phyloP scores from a whole-genome alignment of 179 eudicot genomes.

The Silene noctiflora region DNA sequence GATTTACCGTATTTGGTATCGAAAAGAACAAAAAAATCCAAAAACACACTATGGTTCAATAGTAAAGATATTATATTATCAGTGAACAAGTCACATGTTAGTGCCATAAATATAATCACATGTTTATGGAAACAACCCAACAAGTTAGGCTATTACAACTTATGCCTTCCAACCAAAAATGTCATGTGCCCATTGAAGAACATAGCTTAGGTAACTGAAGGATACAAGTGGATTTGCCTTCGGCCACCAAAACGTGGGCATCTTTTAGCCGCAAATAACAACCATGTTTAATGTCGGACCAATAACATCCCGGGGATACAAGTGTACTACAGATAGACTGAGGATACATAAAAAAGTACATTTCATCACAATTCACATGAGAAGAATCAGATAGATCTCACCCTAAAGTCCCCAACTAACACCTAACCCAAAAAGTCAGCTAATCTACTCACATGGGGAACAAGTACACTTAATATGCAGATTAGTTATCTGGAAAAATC shows the following conservation, averaged over 20 bases:
- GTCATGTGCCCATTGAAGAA: slow-evolving; percentile 16
- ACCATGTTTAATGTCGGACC: slow-evolving; percentile 10
- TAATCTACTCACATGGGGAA: slow-evolving; percentile 21
- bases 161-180: slow-evolving; percentile 12
- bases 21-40: not conserved
- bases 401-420: slow-evolving; percentile 11
- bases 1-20: not conserved
- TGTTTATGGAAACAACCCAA: slow-evolving; percentile 1
- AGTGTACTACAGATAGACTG: not conserved
- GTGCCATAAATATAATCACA: slow-evolving; percentile 2
- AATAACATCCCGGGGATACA: slow-evolving; percentile 5
- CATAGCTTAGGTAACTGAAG: not conserved
- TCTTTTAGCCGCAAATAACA: not conserved
- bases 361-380: slow-evolving; percentile 3
- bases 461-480: slow-evolving; percentile 16
- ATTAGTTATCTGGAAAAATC: slow-evolving; percentile 5
- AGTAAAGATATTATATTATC: not conserved
- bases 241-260: not conserved
- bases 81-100: not conserved
- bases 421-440: slow-evolving; percentile 22
- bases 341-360: not conserved
- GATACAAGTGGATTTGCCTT: slow-evolving; percentile 12
- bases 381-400: slow-evolving; percentile 2
- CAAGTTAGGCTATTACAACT: slow-evolving; percentile 3
- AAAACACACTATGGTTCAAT: not conserved